Percentiles rank a stretch among this genome's conserved stretches.
These are phyloP conservation scores for Blastobotrys terrestris DNA, from an alignment of 805 yeast species.

Conservation along the genomic window DNA sequence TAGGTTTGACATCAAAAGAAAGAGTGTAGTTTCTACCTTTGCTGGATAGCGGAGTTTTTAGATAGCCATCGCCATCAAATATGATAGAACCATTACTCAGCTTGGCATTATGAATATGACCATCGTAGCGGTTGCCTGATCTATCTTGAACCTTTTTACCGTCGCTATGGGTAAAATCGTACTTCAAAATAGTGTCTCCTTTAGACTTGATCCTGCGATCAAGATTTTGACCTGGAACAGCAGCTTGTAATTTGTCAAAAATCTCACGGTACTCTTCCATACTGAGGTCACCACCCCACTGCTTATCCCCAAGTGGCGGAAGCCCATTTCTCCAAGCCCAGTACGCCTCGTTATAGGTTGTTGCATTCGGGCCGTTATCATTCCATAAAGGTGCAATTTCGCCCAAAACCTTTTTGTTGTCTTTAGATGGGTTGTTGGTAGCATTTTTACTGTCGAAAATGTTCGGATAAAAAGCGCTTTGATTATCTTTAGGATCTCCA, in stretches of 20 bases:
- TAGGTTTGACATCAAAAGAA: not conserved
- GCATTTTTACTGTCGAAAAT: not conserved
- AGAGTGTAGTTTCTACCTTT: constrained; percentile 7
- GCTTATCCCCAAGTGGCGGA: constrained; percentile 2
- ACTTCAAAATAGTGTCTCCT: not conserved
- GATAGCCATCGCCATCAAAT: not conserved
- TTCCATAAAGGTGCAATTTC: constrained; percentile 1
- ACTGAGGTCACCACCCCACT: constrained; percentile 2
- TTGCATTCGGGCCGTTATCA: not conserved
- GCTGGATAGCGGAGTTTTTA: constrained; percentile 2
- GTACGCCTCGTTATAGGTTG: not conserved
- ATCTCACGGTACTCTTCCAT: not conserved
- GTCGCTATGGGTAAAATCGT: not conserved
- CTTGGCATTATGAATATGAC: not conserved
- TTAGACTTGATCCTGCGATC: not conserved
- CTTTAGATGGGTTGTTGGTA: not conserved
- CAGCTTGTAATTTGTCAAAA: not conserved
- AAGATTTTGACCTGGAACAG: constrained; percentile 1
- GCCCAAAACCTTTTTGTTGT: not conserved
- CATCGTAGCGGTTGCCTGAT: constrained; percentile 1
- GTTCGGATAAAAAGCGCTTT: not conserved
- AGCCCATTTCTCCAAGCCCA: not conserved
- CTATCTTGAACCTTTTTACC: not conserved
- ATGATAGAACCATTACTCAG: not conserved
- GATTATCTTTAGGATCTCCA: not conserved